Evolutionary conservation across 352 stramenopile species (phyloP).

Genomic region (Phytophthora fragariaefolia): DNA sequence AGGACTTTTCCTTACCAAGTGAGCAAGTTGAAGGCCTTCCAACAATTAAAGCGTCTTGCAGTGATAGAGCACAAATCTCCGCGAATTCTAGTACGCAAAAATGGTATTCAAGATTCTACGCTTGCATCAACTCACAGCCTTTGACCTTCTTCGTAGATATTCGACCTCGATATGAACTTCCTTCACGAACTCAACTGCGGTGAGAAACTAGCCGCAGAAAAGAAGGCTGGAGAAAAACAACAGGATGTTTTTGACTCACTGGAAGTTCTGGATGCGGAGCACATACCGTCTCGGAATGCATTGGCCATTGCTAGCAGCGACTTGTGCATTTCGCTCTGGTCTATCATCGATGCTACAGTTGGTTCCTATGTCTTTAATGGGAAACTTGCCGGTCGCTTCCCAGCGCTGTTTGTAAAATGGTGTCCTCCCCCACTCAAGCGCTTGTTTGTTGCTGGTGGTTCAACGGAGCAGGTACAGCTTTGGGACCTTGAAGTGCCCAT

Average conservation of each 20-base stretch:
- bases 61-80: constrained; percentile 71
- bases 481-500: constrained; percentile 70
- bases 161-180: constrained; percentile 64
- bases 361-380: constrained; percentile 71
- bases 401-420: constrained; percentile 65
- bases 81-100: constrained; percentile 50
- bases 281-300: constrained; percentile 57
- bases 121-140: background rate
- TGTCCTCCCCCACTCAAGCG: constrained; percentile 50
- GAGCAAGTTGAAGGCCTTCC: constrained; percentile 53
- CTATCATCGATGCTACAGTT: constrained; percentile 63
- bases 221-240: constrained; percentile 41
- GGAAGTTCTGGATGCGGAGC: constrained; percentile 64
- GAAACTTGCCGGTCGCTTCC: constrained; percentile 61
- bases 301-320: constrained; percentile 65
- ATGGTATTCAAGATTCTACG: background rate
- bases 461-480: constrained; percentile 54
- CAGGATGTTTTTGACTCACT: constrained; percentile 34
- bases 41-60: constrained; percentile 54
- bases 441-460: constrained; percentile 52
- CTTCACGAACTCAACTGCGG: constrained; percentile 70
- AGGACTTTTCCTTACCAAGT: constrained; percentile 78
- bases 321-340: constrained; percentile 67
- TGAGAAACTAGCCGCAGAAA: constrained; percentile 49
- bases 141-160: constrained; percentile 50